phyloP scores from a whole-genome alignment of 2,329 filamentous ascomycete species.

The Cordyceps pruinosa region DNA sequence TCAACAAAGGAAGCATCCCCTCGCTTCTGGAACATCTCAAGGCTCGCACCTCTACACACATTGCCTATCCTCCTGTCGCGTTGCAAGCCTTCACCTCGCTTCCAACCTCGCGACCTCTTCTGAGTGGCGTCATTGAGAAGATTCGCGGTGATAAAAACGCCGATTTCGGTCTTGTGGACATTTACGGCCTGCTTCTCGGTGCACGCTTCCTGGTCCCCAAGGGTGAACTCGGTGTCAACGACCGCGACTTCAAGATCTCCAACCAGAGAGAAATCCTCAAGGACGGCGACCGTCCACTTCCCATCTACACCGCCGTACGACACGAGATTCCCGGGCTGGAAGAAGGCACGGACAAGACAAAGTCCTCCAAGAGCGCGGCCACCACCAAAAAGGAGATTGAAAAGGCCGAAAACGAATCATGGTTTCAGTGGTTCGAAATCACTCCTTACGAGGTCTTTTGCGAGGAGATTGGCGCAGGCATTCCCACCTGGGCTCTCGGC shows the following conservation, averaged over 20 bases:
- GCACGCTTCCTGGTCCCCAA: constrained; percentile 76
- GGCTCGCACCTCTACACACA: constrained; percentile 74
- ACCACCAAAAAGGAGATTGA: constrained; percentile 44
- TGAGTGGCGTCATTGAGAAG: constrained; percentile 87
- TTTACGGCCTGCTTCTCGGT: constrained; percentile 82
- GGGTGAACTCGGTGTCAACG: constrained; percentile 67
- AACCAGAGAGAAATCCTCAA: constrained; percentile 73
- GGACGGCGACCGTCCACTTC: constrained; percentile 74
- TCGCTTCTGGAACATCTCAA: constrained; percentile 80
- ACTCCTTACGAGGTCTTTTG: constrained; percentile 94
- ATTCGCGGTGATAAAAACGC: constrained; percentile 65
- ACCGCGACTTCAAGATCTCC: constrained; percentile 81
- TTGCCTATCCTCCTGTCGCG: constrained; percentile 84
- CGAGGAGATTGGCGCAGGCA: constrained; percentile 84
- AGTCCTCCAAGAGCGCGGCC: constrained; percentile 22
- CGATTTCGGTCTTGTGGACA: constrained; percentile 83
- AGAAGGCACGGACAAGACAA: constrained; percentile 19
- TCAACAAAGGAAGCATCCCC: constrained; percentile 60
- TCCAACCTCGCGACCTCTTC: constrained; percentile 86
- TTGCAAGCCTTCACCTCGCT: constrained; percentile 75
- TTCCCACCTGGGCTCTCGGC: constrained; percentile 90
- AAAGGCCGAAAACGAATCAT: constrained; percentile 59
- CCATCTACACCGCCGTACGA: constrained; percentile 91
- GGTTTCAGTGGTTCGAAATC: constrained; percentile 98
- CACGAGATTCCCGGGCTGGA: constrained; percentile 80